A percentile compares a stretch with the other conserved stretches of the same genome.
These are phyloP conservation scores for Nothophoma quercina DNA, from an alignment of 2,329 filamentous ascomycete genomes.

Conservation along the genomic window DNA sequence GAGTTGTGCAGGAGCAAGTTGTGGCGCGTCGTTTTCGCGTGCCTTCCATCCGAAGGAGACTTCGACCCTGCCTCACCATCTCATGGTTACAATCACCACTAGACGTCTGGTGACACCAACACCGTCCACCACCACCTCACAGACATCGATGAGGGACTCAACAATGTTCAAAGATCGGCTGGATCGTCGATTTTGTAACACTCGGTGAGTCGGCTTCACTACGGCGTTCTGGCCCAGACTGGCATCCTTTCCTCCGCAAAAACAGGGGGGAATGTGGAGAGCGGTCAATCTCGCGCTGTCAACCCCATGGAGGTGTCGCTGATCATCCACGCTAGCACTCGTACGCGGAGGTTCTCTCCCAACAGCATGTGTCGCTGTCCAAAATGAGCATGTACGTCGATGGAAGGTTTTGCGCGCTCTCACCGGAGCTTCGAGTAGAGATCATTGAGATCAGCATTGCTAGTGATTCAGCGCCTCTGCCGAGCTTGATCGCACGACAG, in stretches of 20 bases:
- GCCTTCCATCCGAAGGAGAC: slow-evolving; percentile 15
- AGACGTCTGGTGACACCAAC: no score
- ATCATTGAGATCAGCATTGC: background rate
- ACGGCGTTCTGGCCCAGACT: slow-evolving; percentile 9
- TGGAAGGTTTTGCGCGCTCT: slow-evolving; percentile 1
- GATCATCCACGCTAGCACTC: slow-evolving; percentile 8
- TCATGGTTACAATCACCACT: background rate
- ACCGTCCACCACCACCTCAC: background rate
- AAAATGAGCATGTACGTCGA: background rate
- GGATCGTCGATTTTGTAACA: background rate
- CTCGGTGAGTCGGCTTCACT: slow-evolving; percentile 21
- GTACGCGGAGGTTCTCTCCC: background rate
- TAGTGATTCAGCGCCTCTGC: background rate
- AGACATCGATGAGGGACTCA: background rate
- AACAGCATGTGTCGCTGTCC: background rate
- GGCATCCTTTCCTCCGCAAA: slow-evolving; percentile 20
- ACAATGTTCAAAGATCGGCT: background rate
- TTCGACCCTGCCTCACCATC: background rate
- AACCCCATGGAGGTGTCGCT: slow-evolving; percentile 16
- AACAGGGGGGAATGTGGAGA: slow-evolving; percentile 27
- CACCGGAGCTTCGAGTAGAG: background rate
- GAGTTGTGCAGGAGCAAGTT: background rate
- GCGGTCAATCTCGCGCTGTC: slow-evolving; percentile 15
- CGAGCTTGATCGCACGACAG: no score
- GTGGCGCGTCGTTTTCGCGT: background rate